phyloP scores from a whole-genome alignment of 768 basidiomycete species.

The Tubosaeta sp. region DNA sequence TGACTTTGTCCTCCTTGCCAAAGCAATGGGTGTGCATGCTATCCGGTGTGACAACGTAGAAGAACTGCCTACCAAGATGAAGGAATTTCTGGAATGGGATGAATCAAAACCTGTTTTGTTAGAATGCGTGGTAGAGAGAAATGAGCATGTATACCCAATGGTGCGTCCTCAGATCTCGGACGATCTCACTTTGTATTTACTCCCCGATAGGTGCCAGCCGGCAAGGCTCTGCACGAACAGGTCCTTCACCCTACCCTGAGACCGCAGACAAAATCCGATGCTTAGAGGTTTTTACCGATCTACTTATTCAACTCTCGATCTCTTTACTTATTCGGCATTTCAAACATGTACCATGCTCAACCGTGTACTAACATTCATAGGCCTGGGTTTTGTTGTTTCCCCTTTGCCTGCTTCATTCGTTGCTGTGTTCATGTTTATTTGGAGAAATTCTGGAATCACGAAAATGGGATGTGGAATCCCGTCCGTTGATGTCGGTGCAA shows the following conservation, averaged over 20 bases:
- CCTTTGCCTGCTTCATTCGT: neutral
- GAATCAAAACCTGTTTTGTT: conserved; percentile 80
- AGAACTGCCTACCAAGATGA: conserved; percentile 94
- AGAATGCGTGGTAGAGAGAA: conserved; percentile 82
- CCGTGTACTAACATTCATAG: conserved; percentile 24
- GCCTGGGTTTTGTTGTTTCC: neutral
- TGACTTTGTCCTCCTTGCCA: conserved; percentile 85
- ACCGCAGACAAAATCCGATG: conserved; percentile 23
- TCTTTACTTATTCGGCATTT: conserved; percentile 3
- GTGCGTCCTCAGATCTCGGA: conserved; percentile 35
- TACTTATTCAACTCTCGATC: neutral
- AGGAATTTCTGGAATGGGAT: conserved; percentile 96
- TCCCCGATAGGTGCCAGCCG: conserved; percentile 68
- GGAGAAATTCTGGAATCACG: conserved; percentile 1
- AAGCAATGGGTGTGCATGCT: conserved; percentile 90
- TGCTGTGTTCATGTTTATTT: conserved; percentile 2
- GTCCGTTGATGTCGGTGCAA: neutral
- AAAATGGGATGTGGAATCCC: conserved; percentile 26
- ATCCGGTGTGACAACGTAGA: conserved; percentile 65
- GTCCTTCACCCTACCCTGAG: conserved; percentile 63
- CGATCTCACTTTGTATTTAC: neutral
- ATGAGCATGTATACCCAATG: conserved; percentile 92
- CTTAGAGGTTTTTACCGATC: conserved; percentile 10
- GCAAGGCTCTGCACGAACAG: conserved; percentile 92
- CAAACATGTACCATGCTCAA: conserved; percentile 18